A percentile compares a stretch with the other conserved stretches of the same genome.
Evolutionary conservation across 108 stramenopile genomes (phyloP).

Genomic region (Heterococcus sp.): DNA sequence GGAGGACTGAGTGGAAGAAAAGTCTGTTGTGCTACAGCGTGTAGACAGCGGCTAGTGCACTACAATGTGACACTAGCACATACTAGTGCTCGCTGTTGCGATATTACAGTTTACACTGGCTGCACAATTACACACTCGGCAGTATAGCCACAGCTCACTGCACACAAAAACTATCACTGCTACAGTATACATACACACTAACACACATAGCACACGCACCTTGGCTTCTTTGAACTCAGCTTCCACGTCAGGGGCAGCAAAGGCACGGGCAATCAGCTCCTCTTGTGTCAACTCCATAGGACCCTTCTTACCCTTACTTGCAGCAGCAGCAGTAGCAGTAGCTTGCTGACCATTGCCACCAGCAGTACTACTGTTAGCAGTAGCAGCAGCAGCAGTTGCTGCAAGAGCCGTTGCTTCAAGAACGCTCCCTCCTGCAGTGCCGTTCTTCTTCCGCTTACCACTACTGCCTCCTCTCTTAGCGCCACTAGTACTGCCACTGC

Average conservation of each 20-base stretch:
- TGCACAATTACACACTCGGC: too few species aligned
- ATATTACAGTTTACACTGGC: too few species aligned
- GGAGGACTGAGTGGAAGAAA: too few species aligned
- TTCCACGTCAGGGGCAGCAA: slow-evolving; percentile 76
- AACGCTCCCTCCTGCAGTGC: neutral
- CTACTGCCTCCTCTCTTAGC: neutral
- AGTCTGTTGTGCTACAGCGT: too few species aligned
- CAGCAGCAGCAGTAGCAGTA: neutral
- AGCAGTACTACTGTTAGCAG: neutral
- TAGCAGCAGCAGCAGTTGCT: neutral
- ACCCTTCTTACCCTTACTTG: neutral
- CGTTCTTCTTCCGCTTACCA: neutral
- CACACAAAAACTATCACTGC: too few species aligned
- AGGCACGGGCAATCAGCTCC: slow-evolving; percentile 82
- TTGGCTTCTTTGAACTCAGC: slow-evolving; percentile 88
- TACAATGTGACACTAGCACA: too few species aligned
- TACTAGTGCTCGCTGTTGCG: too few species aligned
- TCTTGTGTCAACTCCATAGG: slow-evolving; percentile 59
- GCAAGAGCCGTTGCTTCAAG: neutral
- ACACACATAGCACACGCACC: too few species aligned
- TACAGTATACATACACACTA: too few species aligned
- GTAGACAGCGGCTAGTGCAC: too few species aligned
- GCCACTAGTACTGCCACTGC: neutral
- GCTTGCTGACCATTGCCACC: neutral
- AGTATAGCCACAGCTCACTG: too few species aligned